Percentiles rank a stretch among this genome's conserved stretches.
Evolutionary conservation across 2,329 filamentous ascomycete genomes (phyloP).

Genomic region (Fusarium pseudograminearum): DNA sequence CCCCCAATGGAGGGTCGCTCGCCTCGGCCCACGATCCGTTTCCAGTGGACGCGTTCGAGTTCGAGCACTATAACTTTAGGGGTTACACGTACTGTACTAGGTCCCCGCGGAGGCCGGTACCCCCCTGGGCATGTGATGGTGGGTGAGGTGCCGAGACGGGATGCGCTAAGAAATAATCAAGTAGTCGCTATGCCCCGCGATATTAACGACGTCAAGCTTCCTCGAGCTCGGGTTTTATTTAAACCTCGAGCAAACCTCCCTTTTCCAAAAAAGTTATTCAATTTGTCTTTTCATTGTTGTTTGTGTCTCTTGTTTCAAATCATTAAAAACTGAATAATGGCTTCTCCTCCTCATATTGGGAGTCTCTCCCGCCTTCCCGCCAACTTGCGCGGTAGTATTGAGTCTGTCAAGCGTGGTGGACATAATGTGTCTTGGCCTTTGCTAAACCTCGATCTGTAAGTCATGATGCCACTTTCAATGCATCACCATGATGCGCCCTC

Average conservation of each 20-base stretch:
- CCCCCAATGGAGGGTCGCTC: constrained; percentile 18
- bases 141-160: constrained; percentile 13
- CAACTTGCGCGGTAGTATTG: constrained; percentile 76
- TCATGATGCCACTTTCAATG: constrained; percentile 36
- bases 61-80: constrained; percentile 30
- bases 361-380: constrained; percentile 78
- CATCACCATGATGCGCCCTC: constrained; percentile 6
- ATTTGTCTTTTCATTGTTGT: constrained; percentile 12
- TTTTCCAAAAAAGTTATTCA: constrained; percentile 1
- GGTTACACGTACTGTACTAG: constrained; percentile 4
- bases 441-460: constrained; percentile 77
- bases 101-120: constrained; percentile 28
- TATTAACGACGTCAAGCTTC: constrained; percentile 42
- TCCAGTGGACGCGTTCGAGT: constrained; percentile 24
- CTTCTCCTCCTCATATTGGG: constrained; percentile 61
- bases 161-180: constrained; percentile 51
- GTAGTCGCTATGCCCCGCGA: constrained; percentile 49
- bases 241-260: constrained; percentile 17
- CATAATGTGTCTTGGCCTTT: constrained; percentile 68
- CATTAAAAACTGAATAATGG: constrained; percentile 10
- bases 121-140: constrained; percentile 45
- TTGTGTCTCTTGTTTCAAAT: constrained; percentile 7
- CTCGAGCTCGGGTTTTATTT: constrained; percentile 20
- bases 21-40: constrained; percentile 32
- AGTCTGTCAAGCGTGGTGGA: constrained; percentile 68